Percentiles rank a stretch among this genome's conserved stretches.
Conservation (phyloP, 208 protist genomes). For the Spongospora subterranea region DNA sequence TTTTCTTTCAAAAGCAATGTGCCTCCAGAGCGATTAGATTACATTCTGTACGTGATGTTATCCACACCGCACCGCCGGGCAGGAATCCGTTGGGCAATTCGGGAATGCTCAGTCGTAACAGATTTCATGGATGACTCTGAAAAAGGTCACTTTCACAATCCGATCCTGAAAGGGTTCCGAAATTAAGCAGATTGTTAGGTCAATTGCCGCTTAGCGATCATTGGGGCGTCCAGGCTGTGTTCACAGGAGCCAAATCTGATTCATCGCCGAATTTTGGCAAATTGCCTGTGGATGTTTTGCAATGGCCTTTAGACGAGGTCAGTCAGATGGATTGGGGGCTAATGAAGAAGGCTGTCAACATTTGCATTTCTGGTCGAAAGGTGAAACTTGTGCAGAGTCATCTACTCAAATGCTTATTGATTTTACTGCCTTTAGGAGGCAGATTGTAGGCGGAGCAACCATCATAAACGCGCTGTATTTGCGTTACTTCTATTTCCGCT, state of each 20-base stretch:
- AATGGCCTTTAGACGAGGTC: conserved; percentile 39
- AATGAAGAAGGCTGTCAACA: not conserved
- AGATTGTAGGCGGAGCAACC: not conserved
- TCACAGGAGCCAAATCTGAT: not conserved
- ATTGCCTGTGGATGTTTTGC: not conserved
- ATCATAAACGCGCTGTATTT: not conserved
- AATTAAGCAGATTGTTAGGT: not conserved
- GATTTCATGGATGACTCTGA: conserved; percentile 30
- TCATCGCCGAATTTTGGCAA: not conserved
- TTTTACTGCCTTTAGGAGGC: not conserved
- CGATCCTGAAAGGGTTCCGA: not conserved
- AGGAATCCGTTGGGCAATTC: not conserved
- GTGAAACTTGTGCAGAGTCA: not conserved
- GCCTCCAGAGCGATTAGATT: not conserved
- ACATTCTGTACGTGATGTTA: conserved; percentile 17
- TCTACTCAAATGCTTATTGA: not conserved
- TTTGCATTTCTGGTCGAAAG: conserved; percentile 26
- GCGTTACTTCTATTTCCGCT: conserved; percentile 26
- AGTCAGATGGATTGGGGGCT: not conserved
- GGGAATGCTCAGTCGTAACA: not conserved
- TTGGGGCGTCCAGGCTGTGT: conserved; percentile 44
- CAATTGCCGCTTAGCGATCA: conserved; percentile 30
- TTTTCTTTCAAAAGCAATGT: conserved; percentile 10
- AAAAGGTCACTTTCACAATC: not conserved
- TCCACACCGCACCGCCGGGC: not conserved